phyloP scores from a whole-genome alignment of 148 eudicot genomes.

The Rheum nobile region DNA sequence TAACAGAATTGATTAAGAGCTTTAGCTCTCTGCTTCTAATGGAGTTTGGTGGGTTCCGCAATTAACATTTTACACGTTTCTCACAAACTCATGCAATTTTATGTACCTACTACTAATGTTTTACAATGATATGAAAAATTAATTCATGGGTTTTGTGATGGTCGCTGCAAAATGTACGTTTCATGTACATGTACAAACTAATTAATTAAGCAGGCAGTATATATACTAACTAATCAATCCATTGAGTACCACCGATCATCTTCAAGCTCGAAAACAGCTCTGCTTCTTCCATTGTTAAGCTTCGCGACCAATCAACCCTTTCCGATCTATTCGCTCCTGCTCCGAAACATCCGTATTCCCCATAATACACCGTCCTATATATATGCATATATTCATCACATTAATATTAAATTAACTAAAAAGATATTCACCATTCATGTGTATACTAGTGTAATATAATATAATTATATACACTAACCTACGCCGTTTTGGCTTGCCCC shows the following conservation, averaged over 20 bases:
- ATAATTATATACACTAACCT: not conserved
- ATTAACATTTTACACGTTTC: no score
- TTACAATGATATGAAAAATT: no score
- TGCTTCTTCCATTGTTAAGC: not conserved
- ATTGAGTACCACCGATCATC: constrained; percentile 3
- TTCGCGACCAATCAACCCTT: constrained; percentile 4
- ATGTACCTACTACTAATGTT: no score
- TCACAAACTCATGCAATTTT: no score
- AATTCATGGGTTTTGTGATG: no score
- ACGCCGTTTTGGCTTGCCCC: not conserved
- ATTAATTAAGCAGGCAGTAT: not conserved
- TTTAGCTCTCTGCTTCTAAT: no score
- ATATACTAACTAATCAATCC: not conserved
- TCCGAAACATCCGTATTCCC: constrained; percentile 2
- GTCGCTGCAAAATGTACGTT: not conserved
- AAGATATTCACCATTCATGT: no score
- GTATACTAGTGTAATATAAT: not conserved
- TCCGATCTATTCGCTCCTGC: constrained; percentile 1
- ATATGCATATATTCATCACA: not conserved
- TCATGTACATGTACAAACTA: not conserved
- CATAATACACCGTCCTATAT: constrained; percentile 8
- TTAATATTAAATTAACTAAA: no score
- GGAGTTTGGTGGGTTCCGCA: no score
- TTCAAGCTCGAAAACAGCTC: constrained; percentile 1
- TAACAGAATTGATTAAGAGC: no score